Base-by-base conservation (phyloP, 768 basidiomycete genomes). In the Psilocybe tampanensis region DNA sequence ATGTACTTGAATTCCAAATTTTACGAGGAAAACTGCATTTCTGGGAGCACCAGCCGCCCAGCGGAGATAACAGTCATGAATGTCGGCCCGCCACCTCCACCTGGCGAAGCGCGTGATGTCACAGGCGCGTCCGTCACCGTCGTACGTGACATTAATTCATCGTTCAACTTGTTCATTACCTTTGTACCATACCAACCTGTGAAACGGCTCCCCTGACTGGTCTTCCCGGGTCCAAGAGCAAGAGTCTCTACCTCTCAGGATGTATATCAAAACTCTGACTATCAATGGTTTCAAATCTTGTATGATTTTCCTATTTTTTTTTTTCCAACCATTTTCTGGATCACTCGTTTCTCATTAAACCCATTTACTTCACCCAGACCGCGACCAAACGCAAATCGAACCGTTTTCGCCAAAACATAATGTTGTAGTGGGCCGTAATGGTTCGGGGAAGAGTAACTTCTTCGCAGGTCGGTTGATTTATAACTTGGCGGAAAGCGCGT, bases 251-350 rank as follows among this genome's bases (percentile, higher is more conserved):
- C 2, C 15, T 26, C 45, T 54, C 44, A 51, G 19, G 24, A 92
- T 92, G 90, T 88, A 86, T 67, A 94, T 94, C 72, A 93, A 94
- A 69, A 93, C 93, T 18, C 74, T 94, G 26, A 94, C 93, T 1
- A 90, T 95, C 56, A 89, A 94, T 72, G 95, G 95, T 57, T 98
- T 99, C 83, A 99, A 99, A 75, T 97, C 95, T n/a, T 99, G 90
- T 90, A 68, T 64, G 83, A 26, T 71, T n/a, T 56, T 45, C 44
- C n/a, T 41, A 8, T 17, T 45, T 21, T 19, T 29, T 23, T 44
- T 48, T 33, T 29, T 23, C 29, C 22, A 2, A 29, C n/a, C 29
- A 21, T 21, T 15, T n/a, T n/a, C n/a, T n/a, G n/a, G n/a, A n/a
- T n/a, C n/a, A n/a, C n/a, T n/a, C n/a, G n/a, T n/a, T n/a, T n/a